These are phyloP conservation scores for Ophioceras dolichostomum DNA, from an alignment of 2,329 filamentous ascomycete species.

Conservation along the genomic window DNA sequence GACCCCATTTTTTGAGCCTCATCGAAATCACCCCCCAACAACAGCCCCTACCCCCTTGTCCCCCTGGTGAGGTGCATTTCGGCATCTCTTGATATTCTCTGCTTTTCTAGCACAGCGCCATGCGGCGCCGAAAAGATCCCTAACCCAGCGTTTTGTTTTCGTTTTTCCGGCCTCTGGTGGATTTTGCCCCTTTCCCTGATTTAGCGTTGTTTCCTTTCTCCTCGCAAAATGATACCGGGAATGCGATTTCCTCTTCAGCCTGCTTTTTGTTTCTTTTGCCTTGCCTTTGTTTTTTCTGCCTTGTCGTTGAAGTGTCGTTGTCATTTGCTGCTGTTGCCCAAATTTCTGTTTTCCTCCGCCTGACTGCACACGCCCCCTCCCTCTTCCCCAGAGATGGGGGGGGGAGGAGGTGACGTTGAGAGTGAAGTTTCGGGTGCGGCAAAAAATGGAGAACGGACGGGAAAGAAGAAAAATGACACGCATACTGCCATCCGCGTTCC, in stretches of 20 bases:
- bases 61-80: constrained; percentile 36
- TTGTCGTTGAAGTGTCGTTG: neutral
- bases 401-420: neutral
- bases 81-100: constrained; percentile 5
- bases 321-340: too few relatives aligned
- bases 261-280: too few relatives aligned
- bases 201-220: too few relatives aligned
- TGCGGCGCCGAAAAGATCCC: too few relatives aligned
- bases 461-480: neutral
- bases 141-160: too few relatives aligned
- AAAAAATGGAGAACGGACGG: neutral
- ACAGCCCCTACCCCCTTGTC: too few relatives aligned
- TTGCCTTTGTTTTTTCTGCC: neutral
- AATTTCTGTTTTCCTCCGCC: neutral
- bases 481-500: neutral
- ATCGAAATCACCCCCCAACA: too few relatives aligned
- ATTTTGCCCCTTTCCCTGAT: too few relatives aligned
- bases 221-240: neutral
- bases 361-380: neutral
- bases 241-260: too few relatives aligned
- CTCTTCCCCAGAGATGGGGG: neutral
- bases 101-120: too few relatives aligned
- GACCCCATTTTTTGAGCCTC: too few relatives aligned
- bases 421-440: constrained; percentile 1
- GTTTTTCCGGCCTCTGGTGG: too few relatives aligned